Percentiles rank a stretch among this genome's conserved stretches.
phyloP scores from a whole-genome alignment of 2,329 filamentous ascomycete genomes.

The Penicillium sp. region DNA sequence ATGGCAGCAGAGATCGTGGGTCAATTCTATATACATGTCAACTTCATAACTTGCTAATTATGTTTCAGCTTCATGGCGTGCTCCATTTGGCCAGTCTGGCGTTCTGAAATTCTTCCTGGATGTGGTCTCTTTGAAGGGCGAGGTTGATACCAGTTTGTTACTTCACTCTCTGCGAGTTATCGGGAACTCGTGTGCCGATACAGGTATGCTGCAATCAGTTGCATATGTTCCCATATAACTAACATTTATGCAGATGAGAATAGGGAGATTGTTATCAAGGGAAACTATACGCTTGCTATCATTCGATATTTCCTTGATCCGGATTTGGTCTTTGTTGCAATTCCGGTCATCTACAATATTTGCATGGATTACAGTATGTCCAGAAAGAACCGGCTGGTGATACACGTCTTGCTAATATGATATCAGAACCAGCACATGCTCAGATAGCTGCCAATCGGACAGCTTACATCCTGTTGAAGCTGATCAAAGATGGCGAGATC shows the following conservation, averaged over 20 bases:
- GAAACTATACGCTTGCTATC: conserved; percentile 41
- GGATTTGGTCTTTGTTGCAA: conserved; percentile 40
- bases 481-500: conserved; percentile 36
- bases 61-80: conserved; percentile 40
- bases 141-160: conserved; percentile 33
- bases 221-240: conserved; percentile 2
- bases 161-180: conserved; percentile 45
- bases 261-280: conserved; percentile 40
- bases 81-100: conserved; percentile 40
- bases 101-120: conserved; percentile 46
- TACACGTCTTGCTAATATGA: conserved; percentile 19
- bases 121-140: conserved; percentile 35
- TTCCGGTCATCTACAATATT: conserved; percentile 49
- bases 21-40: conserved; percentile 4
- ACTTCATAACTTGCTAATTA: conserved; percentile 10
- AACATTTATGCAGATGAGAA: conserved; percentile 41
- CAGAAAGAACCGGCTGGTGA: background rate
- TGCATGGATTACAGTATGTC: conserved; percentile 46
- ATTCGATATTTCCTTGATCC: conserved; percentile 38
- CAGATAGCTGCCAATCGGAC: conserved; percentile 39
- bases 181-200: conserved; percentile 50
- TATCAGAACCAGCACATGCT: conserved; percentile 40
- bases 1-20: conserved; percentile 47
- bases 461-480: conserved; percentile 39
- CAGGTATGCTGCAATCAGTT: conserved; percentile 27